A percentile compares a stretch with the other conserved stretches of the same genome.
Evolutionary conservation across 2,329 filamentous ascomycete genomes (phyloP).

Genomic region (Beauveria medogensis): DNA sequence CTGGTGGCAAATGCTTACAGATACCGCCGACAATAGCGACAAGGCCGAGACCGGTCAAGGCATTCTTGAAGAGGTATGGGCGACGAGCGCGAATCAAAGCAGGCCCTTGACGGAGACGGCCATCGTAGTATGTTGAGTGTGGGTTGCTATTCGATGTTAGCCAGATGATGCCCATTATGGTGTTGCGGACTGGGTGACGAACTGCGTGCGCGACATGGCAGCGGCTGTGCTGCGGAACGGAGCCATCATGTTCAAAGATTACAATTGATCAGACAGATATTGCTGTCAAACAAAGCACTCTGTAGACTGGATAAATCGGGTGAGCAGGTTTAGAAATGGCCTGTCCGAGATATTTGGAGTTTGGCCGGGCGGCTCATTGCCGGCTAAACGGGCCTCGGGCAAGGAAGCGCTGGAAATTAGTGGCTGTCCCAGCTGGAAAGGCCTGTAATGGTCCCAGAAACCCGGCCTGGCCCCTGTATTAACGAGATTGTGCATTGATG

Average conservation of each 20-base stretch:
- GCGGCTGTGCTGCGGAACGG: background rate
- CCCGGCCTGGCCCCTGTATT: background rate
- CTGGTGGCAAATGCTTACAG: constrained; percentile 52
- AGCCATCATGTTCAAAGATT: background rate
- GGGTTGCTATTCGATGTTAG: constrained; percentile 28
- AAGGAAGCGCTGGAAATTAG: background rate
- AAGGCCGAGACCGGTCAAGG: constrained; percentile 68
- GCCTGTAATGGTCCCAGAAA: background rate
- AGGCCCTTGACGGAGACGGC: constrained; percentile 73
- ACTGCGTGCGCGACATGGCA: constrained; percentile 9
- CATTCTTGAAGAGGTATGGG: constrained; percentile 88
- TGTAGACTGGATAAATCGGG: background rate
- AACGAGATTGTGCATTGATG: background rate
- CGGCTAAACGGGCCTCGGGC: constrained; percentile 4
- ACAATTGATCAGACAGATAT: background rate
- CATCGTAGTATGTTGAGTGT: constrained; percentile 79
- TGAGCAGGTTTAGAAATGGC: background rate
- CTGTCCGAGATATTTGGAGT: background rate
- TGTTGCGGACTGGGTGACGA: background rate
- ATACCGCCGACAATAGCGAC: constrained; percentile 71
- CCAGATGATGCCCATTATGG: background rate
- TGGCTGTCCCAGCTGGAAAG: background rate
- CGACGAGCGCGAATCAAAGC: constrained; percentile 85
- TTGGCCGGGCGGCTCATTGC: constrained; percentile 6
- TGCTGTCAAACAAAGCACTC: background rate